Percentiles rank a stretch among this genome's conserved stretches.
phyloP scores from a whole-genome alignment of 331 rosid genomes.

The Spiraea crenata region DNA sequence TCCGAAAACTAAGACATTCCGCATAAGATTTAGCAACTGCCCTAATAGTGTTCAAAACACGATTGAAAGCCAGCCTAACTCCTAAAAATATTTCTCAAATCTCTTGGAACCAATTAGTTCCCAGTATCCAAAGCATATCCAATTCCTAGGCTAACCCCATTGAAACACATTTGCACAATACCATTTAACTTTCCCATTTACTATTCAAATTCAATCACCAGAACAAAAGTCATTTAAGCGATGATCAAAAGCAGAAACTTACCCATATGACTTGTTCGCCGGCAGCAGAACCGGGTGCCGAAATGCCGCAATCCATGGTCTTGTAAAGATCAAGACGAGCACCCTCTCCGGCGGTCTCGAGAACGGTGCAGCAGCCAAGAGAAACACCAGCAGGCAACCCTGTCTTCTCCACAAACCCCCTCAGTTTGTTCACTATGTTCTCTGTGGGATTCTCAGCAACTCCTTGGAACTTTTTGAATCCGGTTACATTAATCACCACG shows the following conservation, averaged over 20 bases:
- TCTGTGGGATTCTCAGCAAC: conserved; percentile 81
- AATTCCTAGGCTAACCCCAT: background rate
- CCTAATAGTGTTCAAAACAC: background rate
- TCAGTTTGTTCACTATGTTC: conserved; percentile 53
- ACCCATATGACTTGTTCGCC: conserved; percentile 77
- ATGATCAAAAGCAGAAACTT: conserved; percentile 26
- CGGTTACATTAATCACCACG: conserved; percentile 68
- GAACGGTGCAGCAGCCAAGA: conserved; percentile 76
- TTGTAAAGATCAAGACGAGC: conserved; percentile 49
- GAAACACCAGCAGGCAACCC: conserved; percentile 66
- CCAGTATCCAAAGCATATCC: background rate
- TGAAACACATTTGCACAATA: background rate
- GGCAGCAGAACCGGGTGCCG: conserved; percentile 24
- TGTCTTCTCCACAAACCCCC: conserved; percentile 51
- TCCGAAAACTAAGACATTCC: background rate
- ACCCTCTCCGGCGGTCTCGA: conserved; percentile 70
- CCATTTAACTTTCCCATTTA: background rate
- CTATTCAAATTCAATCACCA: background rate
- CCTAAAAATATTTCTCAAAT: background rate
- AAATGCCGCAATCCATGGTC: conserved; percentile 57
- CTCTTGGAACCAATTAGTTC: background rate
- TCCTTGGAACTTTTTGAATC: conserved; percentile 83
- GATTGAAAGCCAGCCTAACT: background rate
- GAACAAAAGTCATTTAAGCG: background rate
- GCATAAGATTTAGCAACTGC: background rate